Conservation (phyloP, 2,329 filamentous ascomycete genomes). For the Madurella mycetomatis region DNA sequence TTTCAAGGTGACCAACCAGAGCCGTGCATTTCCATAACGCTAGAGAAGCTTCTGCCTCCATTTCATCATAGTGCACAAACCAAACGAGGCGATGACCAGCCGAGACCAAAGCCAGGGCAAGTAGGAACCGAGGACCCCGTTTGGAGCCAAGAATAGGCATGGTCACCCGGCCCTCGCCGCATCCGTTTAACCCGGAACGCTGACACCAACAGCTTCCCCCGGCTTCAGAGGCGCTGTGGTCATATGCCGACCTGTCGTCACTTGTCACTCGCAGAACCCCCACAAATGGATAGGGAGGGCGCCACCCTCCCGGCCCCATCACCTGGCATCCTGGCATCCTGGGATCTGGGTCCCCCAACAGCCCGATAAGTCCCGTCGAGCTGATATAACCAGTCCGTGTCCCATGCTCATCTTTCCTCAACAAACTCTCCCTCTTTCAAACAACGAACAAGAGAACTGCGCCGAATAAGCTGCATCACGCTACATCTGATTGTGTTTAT, state of each 20-base stretch:
- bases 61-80: slow-evolving; percentile 8
- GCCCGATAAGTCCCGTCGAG: slow-evolving; percentile 11
- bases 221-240: slow-evolving; percentile 1
- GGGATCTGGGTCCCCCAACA: no score
- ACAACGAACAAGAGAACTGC: neutral
- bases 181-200: neutral
- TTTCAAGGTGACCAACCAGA: neutral
- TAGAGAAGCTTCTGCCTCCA: slow-evolving; percentile 8
- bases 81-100: slow-evolving; percentile 1
- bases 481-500: neutral
- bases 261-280: slow-evolving; percentile 4
- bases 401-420: slow-evolving; percentile 2
- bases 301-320: slow-evolving; percentile 10
- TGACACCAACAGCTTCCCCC: neutral
- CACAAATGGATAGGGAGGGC: neutral
- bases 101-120: neutral
- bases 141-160: slow-evolving; percentile 7
- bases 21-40: neutral
- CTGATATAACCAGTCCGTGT: slow-evolving; percentile 8
- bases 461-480: neutral
- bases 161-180: neutral
- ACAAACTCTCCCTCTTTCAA: neutral
- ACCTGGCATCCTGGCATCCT: slow-evolving; percentile 5
- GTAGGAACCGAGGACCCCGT: neutral
- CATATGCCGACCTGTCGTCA: slow-evolving; percentile 12